Evolutionary conservation across 2,329 filamentous ascomycete species (phyloP).

Genomic region (Lasiodiplodia citricola): DNA sequence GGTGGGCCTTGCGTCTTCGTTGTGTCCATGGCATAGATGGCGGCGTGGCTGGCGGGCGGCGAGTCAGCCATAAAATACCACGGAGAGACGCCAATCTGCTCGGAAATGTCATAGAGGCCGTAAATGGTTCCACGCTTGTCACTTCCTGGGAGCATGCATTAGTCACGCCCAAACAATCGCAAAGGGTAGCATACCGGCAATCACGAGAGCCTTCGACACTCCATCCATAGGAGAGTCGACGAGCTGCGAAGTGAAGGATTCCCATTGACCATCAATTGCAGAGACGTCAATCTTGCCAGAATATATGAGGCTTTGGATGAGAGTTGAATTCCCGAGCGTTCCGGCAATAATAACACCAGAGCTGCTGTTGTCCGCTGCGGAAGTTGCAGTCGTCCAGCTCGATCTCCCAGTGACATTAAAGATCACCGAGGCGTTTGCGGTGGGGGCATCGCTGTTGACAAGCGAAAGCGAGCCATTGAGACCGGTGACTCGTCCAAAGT

Average conservation of each 20-base stretch:
- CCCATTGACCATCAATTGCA: constrained; percentile 68
- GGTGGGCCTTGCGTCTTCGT: constrained; percentile 65
- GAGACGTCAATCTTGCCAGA: constrained; percentile 63
- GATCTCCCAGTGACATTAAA: constrained; percentile 48
- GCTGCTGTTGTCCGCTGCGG: constrained; percentile 22
- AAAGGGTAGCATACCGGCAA: constrained; percentile 54
- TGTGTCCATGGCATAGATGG: constrained; percentile 61
- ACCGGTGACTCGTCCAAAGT: constrained; percentile 75
- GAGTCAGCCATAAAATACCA: constrained; percentile 74
- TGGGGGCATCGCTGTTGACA: constrained; percentile 57
- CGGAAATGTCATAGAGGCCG: constrained; percentile 72
- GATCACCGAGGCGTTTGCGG: constrained; percentile 43
- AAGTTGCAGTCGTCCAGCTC: constrained; percentile 40
- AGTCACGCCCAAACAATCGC: background rate
- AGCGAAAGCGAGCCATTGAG: constrained; percentile 62
- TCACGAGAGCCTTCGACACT: constrained; percentile 65
- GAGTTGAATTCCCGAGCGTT: constrained; percentile 67
- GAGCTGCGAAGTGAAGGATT: constrained; percentile 67
- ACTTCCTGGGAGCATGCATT: constrained; percentile 47
- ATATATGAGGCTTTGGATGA: constrained; percentile 65
- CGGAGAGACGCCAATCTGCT: constrained; percentile 75
- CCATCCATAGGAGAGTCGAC: constrained; percentile 63
- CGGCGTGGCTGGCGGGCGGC: constrained; percentile 55
- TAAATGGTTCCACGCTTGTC: constrained; percentile 72
- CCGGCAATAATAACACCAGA: constrained; percentile 67